Evolutionary conservation across 768 basidiomycete species (phyloP), one percentile per base, ranked within the genome.

Genomic region (Collybia sordida): DNA sequence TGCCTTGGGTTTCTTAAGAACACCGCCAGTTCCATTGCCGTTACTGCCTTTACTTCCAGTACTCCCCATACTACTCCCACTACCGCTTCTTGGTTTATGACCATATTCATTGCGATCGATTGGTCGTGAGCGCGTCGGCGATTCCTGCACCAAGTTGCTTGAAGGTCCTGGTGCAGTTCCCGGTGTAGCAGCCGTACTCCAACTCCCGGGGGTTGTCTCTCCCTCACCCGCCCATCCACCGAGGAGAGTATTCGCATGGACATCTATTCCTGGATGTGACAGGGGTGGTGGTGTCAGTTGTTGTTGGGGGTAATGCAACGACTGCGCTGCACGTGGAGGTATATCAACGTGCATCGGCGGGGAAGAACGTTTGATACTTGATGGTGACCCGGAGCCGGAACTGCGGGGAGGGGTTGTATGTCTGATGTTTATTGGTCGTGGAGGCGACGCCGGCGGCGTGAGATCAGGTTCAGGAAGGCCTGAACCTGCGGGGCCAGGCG

Each of bases 181-280:
- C 3, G 90, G 88, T 0, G 90, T 90, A 4, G 88, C 88, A 11
- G 79, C 77, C 0, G 85, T 90, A 55, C 86, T 89, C 90, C 89
- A 91, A 36, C 72, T 74, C 2, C 80, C 83, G 22, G 83, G 81
- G 15, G 73, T 81, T 12, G 69, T 65, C 3, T 74, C 62, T 51
- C 65, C 54, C 36, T 55, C 55, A 21, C 59, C 55, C 38, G 48
- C 54, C 56, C 54, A 59, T 25, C 41, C 38, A 27, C 56, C 57
- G 17, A 56, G 53, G 19, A 54, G 41, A 35, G 59, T 64, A 21
- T 59, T 52, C 27, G 34, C 52, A 4, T 56, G 43, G 1, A 59
- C 52, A 19, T 56, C 57, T 34, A 53, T 47, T 36, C 47, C 50
- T 22, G 25, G 22, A 17, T 53, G 42, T 27, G 27, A 27, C 34